Conservation (phyloP, 176 grass and related monocot species). For the Luzula sylvatica region DNA sequence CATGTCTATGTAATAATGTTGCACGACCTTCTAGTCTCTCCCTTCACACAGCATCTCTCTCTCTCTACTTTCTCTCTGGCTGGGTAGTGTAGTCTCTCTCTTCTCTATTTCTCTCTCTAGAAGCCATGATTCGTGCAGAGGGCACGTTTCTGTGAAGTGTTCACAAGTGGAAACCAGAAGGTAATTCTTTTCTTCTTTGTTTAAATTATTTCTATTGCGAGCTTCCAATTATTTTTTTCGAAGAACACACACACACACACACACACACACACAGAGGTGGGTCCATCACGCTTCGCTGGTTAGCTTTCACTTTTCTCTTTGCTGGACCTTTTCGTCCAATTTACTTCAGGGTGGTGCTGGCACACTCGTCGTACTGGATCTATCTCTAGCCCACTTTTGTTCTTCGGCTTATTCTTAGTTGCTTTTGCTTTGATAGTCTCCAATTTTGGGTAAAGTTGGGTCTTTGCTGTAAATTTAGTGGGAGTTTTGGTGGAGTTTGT, state of each 20-base stretch:
- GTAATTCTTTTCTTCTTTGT: background rate
- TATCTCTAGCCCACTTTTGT: background rate
- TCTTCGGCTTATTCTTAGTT: background rate
- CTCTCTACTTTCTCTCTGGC: background rate
- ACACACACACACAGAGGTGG: background rate
- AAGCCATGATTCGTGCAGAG: slow-evolving; percentile 4
- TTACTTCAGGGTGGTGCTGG: background rate
- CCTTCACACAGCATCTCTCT: background rate
- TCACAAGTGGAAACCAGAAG: background rate
- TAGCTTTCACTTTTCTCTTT: slow-evolving; percentile 8
- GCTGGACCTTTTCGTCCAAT: background rate
- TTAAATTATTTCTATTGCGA: no score
- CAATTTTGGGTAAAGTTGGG: background rate
- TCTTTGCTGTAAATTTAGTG: background rate
- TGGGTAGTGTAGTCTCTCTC: no score
- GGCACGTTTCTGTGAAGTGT: slow-evolving; percentile 11
- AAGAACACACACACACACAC: background rate
- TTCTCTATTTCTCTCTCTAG: background rate
- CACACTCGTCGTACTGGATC: slow-evolving; percentile 5
- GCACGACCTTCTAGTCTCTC: slow-evolving; percentile 8
- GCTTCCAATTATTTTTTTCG: no score
- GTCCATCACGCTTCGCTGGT: background rate
- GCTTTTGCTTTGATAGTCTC: background rate
- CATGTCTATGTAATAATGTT: background rate
- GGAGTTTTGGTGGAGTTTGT: no score